Percentiles rank a stretch among this genome's conserved stretches.
phyloP scores from a whole-genome alignment of 2,329 filamentous ascomycete species.

The Byssochlamys sp. region DNA sequence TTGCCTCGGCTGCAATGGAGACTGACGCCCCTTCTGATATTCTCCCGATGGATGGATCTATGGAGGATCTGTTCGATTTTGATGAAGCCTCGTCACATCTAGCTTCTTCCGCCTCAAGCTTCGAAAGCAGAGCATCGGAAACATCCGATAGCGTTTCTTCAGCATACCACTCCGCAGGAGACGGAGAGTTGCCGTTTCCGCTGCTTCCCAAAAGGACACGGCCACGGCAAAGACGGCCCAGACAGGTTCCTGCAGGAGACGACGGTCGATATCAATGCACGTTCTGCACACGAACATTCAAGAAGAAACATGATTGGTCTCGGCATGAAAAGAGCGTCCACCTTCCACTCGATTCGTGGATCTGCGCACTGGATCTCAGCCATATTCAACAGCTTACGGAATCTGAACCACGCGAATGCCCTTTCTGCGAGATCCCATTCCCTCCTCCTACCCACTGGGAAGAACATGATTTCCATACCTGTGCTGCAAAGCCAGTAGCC shows the following conservation, averaged over 20 bases:
- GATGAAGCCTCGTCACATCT: constrained; percentile 19
- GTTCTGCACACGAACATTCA: constrained; percentile 41
- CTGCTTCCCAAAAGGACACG: constrained; percentile 9
- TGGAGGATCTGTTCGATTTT: constrained; percentile 16
- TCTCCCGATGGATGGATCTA: not conserved
- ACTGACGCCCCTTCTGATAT: not conserved
- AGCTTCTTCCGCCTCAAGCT: constrained; percentile 21
- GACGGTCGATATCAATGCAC: constrained; percentile 35
- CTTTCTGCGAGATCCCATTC: constrained; percentile 40
- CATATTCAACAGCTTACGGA: constrained; percentile 8
- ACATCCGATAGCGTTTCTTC: constrained; percentile 23
- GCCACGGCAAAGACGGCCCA: constrained; percentile 2
- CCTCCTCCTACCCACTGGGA: constrained; percentile 40
- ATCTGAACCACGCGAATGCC: constrained; percentile 24
- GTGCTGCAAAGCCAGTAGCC: constrained; percentile 41
- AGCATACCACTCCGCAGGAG: constrained; percentile 20
- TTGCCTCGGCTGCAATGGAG: constrained; percentile 7
- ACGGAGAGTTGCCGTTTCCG: constrained; percentile 12
- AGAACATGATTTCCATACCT: constrained; percentile 45
- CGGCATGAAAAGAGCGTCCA: constrained; percentile 44
- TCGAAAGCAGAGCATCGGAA: constrained; percentile 20
- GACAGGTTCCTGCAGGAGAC: constrained; percentile 1
- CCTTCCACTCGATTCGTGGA: constrained; percentile 37
- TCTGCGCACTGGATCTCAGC: constrained; percentile 18
- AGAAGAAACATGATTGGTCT: constrained; percentile 43